Evolutionary conservation across 139 green algal species (phyloP).

Genomic region (Chlamydomonas sphaeroides): DNA sequence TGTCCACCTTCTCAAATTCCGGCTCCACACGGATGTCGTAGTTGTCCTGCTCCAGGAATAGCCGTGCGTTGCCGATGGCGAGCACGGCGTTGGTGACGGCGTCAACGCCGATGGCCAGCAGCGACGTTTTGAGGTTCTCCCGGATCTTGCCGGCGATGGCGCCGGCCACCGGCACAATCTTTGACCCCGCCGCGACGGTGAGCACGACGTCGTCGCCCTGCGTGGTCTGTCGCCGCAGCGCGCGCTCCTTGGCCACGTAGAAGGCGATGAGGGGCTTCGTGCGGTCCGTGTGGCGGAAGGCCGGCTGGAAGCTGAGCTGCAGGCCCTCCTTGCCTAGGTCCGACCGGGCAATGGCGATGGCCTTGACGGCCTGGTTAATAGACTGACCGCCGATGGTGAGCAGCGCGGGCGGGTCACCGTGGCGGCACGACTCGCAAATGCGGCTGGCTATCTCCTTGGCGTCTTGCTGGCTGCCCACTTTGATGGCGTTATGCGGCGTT

Average conservation of each 20-base stretch:
- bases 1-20: constrained; percentile 53
- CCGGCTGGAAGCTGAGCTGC: constrained; percentile 73
- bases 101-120: constrained; percentile 63
- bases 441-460: constrained; percentile 43
- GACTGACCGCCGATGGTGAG: constrained; percentile 65
- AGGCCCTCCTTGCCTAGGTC: constrained; percentile 46
- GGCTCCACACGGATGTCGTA: constrained; percentile 62
- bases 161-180: constrained; percentile 45
- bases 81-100: constrained; percentile 69
- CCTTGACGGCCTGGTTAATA: constrained; percentile 67
- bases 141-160: constrained; percentile 49
- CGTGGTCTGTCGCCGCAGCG: neutral
- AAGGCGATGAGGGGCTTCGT: constrained; percentile 69
- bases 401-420: constrained; percentile 57
- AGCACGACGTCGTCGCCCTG: constrained; percentile 30
- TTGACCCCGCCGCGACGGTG: constrained; percentile 13
- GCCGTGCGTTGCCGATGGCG: constrained; percentile 65
- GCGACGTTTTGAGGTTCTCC: constrained; percentile 33
- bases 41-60: constrained; percentile 64
- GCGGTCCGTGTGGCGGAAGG: constrained; percentile 65
- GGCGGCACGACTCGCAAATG: constrained; percentile 16
- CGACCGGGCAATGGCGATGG: constrained; percentile 52
- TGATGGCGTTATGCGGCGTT: constrained; percentile 39
- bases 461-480: constrained; percentile 45
- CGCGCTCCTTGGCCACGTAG: constrained; percentile 59